A percentile compares a stretch with the other conserved stretches of the same genome.
Evolutionary conservation across 345 rosid species (phyloP).

Genomic region (Streptanthus diversifolius): DNA sequence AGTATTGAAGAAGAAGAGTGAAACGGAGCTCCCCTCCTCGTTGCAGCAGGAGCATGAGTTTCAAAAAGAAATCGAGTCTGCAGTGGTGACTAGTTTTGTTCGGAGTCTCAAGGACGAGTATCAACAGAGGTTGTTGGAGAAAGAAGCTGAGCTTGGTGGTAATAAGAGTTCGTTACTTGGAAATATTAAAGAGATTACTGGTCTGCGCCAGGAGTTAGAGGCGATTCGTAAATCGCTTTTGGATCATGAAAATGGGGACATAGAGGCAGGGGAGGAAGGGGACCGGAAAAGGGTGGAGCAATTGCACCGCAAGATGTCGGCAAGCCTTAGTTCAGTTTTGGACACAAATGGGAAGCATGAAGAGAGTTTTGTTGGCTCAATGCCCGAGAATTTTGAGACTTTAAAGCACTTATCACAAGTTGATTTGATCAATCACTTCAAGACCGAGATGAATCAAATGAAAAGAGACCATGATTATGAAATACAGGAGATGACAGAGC

Average conservation of each 20-base stretch:
- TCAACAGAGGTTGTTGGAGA: constrained; percentile 47
- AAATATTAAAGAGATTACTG: constrained; percentile 55
- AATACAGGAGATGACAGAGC: constrained; percentile 61
- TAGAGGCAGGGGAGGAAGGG: constrained; percentile 46
- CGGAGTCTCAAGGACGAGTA: constrained; percentile 52
- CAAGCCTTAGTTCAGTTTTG: constrained; percentile 42
- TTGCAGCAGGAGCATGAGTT: constrained; percentile 58
- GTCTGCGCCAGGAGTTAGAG: constrained; percentile 68
- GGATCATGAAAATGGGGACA: constrained; percentile 51
- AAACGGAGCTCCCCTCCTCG: constrained; percentile 35
- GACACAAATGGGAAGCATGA: constrained; percentile 69
- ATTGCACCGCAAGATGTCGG: constrained; percentile 54
- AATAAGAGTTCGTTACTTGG: constrained; percentile 39
- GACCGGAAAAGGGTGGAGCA: constrained; percentile 40
- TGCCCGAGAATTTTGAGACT: constrained; percentile 54
- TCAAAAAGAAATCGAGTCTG: constrained; percentile 46
- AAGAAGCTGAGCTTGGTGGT: constrained; percentile 35
- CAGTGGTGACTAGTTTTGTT: constrained; percentile 45
- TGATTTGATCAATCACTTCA: constrained; percentile 48
- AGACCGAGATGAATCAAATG: constrained; percentile 77
- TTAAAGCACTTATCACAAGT: constrained; percentile 45
- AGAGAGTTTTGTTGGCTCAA: constrained; percentile 35
- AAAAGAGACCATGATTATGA: constrained; percentile 66
- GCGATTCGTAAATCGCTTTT: constrained; percentile 49
- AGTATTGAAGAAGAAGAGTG: constrained; percentile 33